Conservation (phyloP, 2,329 filamentous ascomycete genomes). For the Seiridium cupressi region DNA sequence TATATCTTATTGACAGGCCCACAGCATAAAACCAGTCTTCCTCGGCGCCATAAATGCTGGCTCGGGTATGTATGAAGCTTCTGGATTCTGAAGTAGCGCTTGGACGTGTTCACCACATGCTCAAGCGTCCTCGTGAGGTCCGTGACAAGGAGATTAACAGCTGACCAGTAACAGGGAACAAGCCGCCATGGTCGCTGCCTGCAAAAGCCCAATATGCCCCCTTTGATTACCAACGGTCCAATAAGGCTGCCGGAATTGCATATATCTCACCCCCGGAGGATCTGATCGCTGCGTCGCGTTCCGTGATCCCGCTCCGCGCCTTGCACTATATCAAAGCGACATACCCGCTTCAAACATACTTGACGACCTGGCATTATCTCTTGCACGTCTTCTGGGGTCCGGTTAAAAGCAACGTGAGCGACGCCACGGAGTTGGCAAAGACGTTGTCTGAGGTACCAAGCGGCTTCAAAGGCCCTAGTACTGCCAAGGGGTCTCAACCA, state of each 20-base stretch:
- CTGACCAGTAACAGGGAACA: constrained; percentile 55
- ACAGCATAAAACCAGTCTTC: constrained; percentile 69
- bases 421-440: constrained; percentile 9
- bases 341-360: constrained; percentile 47
- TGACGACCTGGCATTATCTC: constrained; percentile 51
- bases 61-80: constrained; percentile 41
- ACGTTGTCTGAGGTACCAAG: constrained; percentile 15
- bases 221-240: constrained; percentile 38
- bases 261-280: constrained; percentile 36
- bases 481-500: constrained; percentile 13
- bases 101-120: no score
- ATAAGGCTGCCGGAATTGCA: constrained; percentile 34
- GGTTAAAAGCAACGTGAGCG: constrained; percentile 17
- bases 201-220: constrained; percentile 62
- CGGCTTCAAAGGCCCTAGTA: constrained; percentile 4
- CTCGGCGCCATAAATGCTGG: constrained; percentile 64
- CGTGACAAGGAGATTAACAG: no score
- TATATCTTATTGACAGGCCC: neutral
- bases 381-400: constrained; percentile 59
- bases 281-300: constrained; percentile 41
- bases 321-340: constrained; percentile 65
- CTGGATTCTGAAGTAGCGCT: no score
- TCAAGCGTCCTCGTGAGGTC: no score
- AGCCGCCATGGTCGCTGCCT: constrained; percentile 69
- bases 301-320: constrained; percentile 59